Base-by-base conservation (phyloP, 2,329 filamentous ascomycete genomes). In the Daldinia eschscholtzii region DNA sequence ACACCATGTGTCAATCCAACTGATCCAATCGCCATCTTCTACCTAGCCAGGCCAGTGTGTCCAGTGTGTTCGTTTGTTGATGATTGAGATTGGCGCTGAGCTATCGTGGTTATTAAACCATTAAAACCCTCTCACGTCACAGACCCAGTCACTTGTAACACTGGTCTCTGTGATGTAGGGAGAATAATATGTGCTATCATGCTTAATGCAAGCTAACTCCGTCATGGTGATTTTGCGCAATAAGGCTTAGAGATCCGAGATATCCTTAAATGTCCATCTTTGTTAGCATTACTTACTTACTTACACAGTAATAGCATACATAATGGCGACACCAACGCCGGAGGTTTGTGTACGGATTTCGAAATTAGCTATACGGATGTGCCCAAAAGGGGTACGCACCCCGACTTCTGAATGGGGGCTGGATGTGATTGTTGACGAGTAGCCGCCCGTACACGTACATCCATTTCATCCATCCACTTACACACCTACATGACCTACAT, bases 1-100 rank as follows among this genome's bases (percentile, higher is more conserved):
- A 35, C 35, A 39, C 3, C 10, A 37, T 37, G 12, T 37, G 7
- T 37, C 35, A 50, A 44, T 41, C 58, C 39, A 58, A 26, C 33
- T 15, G 20, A 20, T 39, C 73, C 71, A 76, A 75, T 74, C 72
- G 73, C 70, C 48, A 10, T 12, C 13, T 37, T 37, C 35, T 37
- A 13, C 35, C 10, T 5, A 39, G 35, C 4, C 35, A 39, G 35
- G 35, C 35, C 35, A 4, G 35, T 15, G 35, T 35, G 20, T 39
- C 20, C 20, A 23, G 20, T 23, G 20, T 23, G 20, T 23, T 23
- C 46, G 39, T 58, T 61, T 7, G 41, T 61, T 64, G 44, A 44
- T 39, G 60, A 53, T 42, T 33, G 28, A 56, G 53, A 55, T 61
- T 56, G 57, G 61, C 42, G 59, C 62, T 46, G 42, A 20, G 41